phyloP scores from a whole-genome alignment of 2,329 filamentous ascomycete species.

The Penicillium sp. region DNA sequence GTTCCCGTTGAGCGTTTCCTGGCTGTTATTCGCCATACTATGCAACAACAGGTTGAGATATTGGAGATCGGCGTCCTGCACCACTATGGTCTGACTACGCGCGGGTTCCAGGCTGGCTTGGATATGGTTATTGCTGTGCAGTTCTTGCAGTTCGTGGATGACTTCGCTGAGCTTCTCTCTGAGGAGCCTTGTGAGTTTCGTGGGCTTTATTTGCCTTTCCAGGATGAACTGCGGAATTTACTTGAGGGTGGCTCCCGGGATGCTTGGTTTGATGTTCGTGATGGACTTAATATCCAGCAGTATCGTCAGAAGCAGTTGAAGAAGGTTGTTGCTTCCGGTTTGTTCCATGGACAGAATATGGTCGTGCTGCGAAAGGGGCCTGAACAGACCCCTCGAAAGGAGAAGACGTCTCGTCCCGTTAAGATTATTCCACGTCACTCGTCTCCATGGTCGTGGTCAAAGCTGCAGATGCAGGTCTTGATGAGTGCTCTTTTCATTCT shows the following conservation, averaged over 20 bases:
- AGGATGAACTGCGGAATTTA: conserved; percentile 28
- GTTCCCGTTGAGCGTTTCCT: conserved; percentile 24
- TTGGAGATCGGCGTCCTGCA: conserved; percentile 28
- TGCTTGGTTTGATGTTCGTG: conserved; percentile 28
- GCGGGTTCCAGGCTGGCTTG: conserved; percentile 28
- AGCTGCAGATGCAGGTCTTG: background rate
- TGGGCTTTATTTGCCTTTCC: conserved; percentile 12
- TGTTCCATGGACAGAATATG: conserved; percentile 1
- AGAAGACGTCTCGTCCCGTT: background rate
- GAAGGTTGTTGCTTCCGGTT: background rate
- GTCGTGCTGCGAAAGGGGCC: background rate
- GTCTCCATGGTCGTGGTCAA: background rate
- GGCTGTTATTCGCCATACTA: conserved; percentile 21
- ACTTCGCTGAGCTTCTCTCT: conserved; percentile 25
- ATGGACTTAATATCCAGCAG: conserved; percentile 2
- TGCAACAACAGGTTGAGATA: conserved; percentile 16
- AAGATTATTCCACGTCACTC: background rate
- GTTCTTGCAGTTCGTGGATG: conserved; percentile 34
- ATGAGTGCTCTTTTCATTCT: background rate
- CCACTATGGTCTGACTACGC: conserved; percentile 20
- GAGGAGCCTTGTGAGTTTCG: conserved; percentile 9
- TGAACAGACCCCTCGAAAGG: background rate
- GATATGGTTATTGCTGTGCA: conserved; percentile 34
- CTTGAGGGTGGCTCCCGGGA: conserved; percentile 29
- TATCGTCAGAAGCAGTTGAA: conserved; percentile 11